phyloP scores from a whole-genome alignment of 805 yeast genomes.

The Teunomyces aglyptinius region DNA sequence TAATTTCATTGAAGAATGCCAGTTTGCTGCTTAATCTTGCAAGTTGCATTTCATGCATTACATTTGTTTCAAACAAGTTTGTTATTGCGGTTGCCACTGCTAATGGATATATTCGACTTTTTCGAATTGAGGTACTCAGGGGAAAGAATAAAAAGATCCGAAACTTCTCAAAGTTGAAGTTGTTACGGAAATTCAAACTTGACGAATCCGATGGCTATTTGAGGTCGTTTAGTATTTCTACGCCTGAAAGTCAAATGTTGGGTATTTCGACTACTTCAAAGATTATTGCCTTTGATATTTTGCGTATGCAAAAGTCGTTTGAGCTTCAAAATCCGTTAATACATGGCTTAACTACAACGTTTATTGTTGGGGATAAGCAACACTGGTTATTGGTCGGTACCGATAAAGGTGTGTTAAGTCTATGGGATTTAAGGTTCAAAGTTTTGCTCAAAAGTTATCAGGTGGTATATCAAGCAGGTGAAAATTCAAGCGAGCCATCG shows the following conservation, averaged over 20 bases:
- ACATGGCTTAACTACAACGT: constrained; percentile 65
- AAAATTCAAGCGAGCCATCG: constrained; percentile 2
- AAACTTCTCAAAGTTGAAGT: constrained; percentile 23
- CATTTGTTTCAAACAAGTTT: constrained; percentile 52
- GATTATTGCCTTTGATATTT: constrained; percentile 55
- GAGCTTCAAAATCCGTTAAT: constrained; percentile 52
- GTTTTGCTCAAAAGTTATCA: constrained; percentile 61
- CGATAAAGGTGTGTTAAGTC: constrained; percentile 62
- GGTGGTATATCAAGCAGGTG: constrained; percentile 31
- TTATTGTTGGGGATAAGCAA: constrained; percentile 51
- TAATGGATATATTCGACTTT: constrained; percentile 45
- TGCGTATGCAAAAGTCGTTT: constrained; percentile 47
- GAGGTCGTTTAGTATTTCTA: constrained; percentile 40
- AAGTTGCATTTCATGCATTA: constrained; percentile 47
- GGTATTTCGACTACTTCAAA: constrained; percentile 53
- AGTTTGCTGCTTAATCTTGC: constrained; percentile 47
- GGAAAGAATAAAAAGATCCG: constrained; percentile 32
- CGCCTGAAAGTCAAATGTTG: constrained; percentile 42
- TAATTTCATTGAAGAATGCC: constrained; percentile 50
- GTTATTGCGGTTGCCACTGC: constrained; percentile 56
- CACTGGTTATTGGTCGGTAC: constrained; percentile 79
- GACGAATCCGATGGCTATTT: constrained; percentile 39
- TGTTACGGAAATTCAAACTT: constrained; percentile 44
- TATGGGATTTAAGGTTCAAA: constrained; percentile 81
- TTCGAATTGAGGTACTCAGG: constrained; percentile 31